Conservation (phyloP, 2,329 filamentous ascomycete species). For the Aureobasidium sp. region DNA sequence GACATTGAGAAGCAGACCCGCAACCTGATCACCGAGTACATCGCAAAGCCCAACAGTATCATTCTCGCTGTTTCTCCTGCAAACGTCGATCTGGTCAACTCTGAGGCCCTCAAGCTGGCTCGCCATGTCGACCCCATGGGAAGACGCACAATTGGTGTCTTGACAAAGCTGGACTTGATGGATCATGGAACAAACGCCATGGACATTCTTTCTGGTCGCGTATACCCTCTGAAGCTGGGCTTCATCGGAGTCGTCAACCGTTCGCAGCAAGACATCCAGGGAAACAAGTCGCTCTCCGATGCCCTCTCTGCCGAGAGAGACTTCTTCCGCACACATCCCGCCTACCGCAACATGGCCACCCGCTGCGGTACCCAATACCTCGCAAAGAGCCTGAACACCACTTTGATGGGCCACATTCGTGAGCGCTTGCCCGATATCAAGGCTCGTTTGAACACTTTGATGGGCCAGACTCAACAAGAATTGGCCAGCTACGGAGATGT, state of each 20-base stretch:
- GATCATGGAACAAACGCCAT: conserved; percentile 97
- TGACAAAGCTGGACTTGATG: conserved; percentile 97
- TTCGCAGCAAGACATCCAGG: conserved; percentile 96
- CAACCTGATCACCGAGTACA: conserved; percentile 94
- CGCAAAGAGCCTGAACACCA: conserved; percentile 89
- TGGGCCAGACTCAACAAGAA: conserved; percentile 99
- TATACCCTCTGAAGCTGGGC: conserved; percentile 92
- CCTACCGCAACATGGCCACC: conserved; percentile 90
- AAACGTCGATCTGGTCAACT: conserved; percentile 98
- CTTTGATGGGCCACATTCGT: conserved; percentile 91
- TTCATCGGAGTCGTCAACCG: conserved; percentile 98
- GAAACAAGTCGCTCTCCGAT: conserved; percentile 88
- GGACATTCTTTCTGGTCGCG: conserved; percentile 89
- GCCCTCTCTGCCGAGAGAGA: conserved; percentile 83
- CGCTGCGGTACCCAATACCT: conserved; percentile 91
- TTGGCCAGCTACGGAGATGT: conserved; percentile 96
- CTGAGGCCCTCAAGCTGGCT: conserved; percentile 91
- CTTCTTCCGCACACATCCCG: conserved; percentile 95
- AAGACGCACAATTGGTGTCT: conserved; percentile 87
- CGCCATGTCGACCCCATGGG: conserved; percentile 94
- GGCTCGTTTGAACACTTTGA: conserved; percentile 90
- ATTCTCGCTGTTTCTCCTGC: conserved; percentile 96
- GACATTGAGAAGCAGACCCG: conserved; percentile 99
- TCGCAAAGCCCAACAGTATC: conserved; percentile 98
- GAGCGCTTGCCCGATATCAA: conserved; percentile 97